Evolutionary conservation across 2,329 filamentous ascomycete genomes (phyloP), one percentile per base, ranked within the genome.

Genomic region (Aspergillus viridinutans): DNA sequence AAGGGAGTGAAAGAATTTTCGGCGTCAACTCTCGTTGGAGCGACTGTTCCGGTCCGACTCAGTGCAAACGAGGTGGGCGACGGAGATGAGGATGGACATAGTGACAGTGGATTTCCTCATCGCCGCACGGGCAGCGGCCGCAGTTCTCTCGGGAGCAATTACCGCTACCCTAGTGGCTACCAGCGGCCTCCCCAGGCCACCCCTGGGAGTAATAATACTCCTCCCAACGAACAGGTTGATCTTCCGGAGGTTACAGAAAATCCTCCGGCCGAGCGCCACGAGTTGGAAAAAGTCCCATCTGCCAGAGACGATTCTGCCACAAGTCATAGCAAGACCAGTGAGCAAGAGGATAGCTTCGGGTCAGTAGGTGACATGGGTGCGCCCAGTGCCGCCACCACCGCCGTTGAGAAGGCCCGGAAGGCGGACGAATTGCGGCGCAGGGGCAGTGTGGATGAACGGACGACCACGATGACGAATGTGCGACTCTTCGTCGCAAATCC

Each of bases 41-140:
- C 87, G 43, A 92, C 91, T 54, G 92, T 97, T 42, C 94, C 94
- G 2, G 85, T 97, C 75, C 87, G 94, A 47, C 81, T 99, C 60
- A 96, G 90, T 72, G 93, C 94, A n/a, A 95, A 90, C 52, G 94
- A 99, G 74, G 90, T 97, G 14, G 92, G 96, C 67, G 91, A 90
- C 63, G 92, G 88, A 63, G 90, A 92, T 66, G 90, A 87, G 50
- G 86, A 88, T 45, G 71, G 74, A 17, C 73, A 63, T 63, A 77
- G 71, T 61, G 72, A 71, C 8, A 70, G 71, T 50, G 69, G 68
- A 20, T 67, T 67, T 49, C 63, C 74, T 58, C 83, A 86, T 65
- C 78, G 79, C 52, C 78, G 83, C 52, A 82, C 78, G 2, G 82
- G 82, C 49, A 85, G 83, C 59, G 83, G 83, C 12, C 77, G 83